A percentile compares a stretch with the other conserved stretches of the same genome.
Conservation (phyloP, 169 alveolate species). For the Plasmodium gaboni region DNA sequence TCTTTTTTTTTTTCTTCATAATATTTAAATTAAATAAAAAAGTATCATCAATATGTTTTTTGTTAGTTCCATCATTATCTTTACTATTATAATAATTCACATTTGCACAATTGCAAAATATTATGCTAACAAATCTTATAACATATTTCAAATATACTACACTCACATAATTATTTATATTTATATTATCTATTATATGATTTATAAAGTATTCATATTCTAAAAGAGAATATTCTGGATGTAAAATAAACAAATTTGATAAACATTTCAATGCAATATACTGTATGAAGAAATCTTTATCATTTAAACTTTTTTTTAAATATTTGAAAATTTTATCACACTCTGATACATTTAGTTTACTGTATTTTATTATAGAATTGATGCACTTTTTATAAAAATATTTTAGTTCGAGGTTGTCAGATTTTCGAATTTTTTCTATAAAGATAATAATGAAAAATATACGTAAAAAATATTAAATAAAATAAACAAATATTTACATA, state of each 20-base stretch:
- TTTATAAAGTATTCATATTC: slow-evolving; percentile 59
- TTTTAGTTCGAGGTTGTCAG: slow-evolving; percentile 31
- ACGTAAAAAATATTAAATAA: background rate
- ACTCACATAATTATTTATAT: slow-evolving; percentile 6
- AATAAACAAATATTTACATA: background rate
- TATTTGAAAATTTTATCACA: slow-evolving; percentile 45
- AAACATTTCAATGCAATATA: slow-evolving; percentile 38
- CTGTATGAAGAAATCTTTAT: slow-evolving; percentile 56
- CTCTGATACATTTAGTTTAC: background rate
- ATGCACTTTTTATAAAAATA: slow-evolving; percentile 17
- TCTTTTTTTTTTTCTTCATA: background rate
- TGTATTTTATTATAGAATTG: slow-evolving; percentile 38
- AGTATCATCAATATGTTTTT: background rate
- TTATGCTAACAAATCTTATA: slow-evolving; percentile 24
- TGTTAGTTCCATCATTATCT: slow-evolving; percentile 4
- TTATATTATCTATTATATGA: slow-evolving; percentile 4
- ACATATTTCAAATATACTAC: slow-evolving; percentile 26
- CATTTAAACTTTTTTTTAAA: slow-evolving; percentile 37
- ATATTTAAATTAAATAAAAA: background rate
- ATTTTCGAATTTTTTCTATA: slow-evolving; percentile 37
- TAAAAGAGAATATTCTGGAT: slow-evolving; percentile 68
- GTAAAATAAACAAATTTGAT: slow-evolving; percentile 26
- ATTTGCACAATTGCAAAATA: slow-evolving; percentile 66
- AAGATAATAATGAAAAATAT: slow-evolving; percentile 13
- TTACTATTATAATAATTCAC: slow-evolving; percentile 14